Evolutionary conservation across 352 stramenopile species (phyloP).

Genomic region (Globisporangium recalcitrans): DNA sequence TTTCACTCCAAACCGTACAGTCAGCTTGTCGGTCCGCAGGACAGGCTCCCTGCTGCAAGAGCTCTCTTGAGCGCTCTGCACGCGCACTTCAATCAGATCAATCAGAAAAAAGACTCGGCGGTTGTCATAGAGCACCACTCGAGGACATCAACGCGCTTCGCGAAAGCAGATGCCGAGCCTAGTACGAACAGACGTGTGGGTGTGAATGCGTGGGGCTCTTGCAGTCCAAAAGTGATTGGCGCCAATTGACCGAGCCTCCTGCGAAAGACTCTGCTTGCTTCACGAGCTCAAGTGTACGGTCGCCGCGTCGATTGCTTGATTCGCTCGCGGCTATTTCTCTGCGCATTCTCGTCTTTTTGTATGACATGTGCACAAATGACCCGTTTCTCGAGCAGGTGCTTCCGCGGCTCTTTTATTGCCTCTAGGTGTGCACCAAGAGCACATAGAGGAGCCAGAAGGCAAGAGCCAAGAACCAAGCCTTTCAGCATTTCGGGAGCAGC

Average conservation of each 20-base stretch:
- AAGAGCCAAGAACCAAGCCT: not conserved
- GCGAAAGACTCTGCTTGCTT: not conserved
- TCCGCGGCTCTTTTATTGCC: constrained; percentile 11
- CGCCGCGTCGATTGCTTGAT: constrained; percentile 11
- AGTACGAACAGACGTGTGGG: not conserved
- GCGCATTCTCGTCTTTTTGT: too few species aligned
- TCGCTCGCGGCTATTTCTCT: not conserved
- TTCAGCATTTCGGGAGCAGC: not conserved
- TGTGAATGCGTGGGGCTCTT: not conserved
- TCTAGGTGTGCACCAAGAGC: constrained; percentile 1
- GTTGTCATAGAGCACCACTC: not conserved
- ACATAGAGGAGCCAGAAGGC: not conserved
- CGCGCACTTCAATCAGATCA: not conserved
- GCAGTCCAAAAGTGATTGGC: not conserved
- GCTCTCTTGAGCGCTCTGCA: not conserved
- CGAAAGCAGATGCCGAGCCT: not conserved
- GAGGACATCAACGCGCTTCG: not conserved
- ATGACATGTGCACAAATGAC: not conserved
- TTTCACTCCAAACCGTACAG: not conserved
- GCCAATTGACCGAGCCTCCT: not conserved
- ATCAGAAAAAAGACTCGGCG: not conserved
- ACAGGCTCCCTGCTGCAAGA: not conserved
- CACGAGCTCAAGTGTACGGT: constrained; percentile 4
- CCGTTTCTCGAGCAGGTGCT: not conserved
- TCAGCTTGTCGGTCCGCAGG: not conserved